Base-by-base conservation (phyloP, 768 basidiomycete species). In the Cystobasidium tubakii region DNA sequence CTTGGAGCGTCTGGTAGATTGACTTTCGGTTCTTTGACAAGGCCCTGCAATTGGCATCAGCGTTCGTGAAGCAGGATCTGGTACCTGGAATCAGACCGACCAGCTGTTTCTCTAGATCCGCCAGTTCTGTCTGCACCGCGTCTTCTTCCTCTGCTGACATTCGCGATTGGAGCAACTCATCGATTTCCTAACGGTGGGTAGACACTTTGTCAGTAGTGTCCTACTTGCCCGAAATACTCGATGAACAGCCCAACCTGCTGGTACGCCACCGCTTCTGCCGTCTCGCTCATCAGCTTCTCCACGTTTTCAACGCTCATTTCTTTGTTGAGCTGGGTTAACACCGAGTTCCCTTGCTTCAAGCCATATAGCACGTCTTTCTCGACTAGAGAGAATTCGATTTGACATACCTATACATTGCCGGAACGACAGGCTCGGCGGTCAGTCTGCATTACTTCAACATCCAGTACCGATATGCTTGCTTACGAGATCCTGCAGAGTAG, bases 361-460 rank as follows among this genome's bases (percentile, higher is more conserved):
- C 95, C 96, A 80, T 92, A 91, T 39, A 98, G 79, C 12, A 99
- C 90, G 1, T 93, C 92, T 55, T 90, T 87, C 81, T 98, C 91
- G 25, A 98, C 88, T 62, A 94, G 84, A 7, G 96, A 92, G 83
- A 96, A 98, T 81, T 99, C 96, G 78, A 99, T 96, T 0, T 89
- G 90, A 1, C 92, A 90, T 29, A 97, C 93, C 95, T 99, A 78
- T 29, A 36, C 3, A 27, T 10, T 10, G 13, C 36, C 27, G 6
- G 27, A 36, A 39, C 4, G 29, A 17, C 2, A 1, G 27, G 4
- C 23, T 27, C 36, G 27, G n/a, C n/a, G n/a, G n/a, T n/a, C n/a
- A n/a, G n/a, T n/a, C n/a, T n/a, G n/a, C n/a, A n/a, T n/a, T n/a
- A n/a, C n/a, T n/a, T n/a, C n/a, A n/a, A n/a, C n/a, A n/a, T n/a